Conservation (phyloP, 192 early-diverging fungal genomes). For the Umbelopsis sp. region DNA sequence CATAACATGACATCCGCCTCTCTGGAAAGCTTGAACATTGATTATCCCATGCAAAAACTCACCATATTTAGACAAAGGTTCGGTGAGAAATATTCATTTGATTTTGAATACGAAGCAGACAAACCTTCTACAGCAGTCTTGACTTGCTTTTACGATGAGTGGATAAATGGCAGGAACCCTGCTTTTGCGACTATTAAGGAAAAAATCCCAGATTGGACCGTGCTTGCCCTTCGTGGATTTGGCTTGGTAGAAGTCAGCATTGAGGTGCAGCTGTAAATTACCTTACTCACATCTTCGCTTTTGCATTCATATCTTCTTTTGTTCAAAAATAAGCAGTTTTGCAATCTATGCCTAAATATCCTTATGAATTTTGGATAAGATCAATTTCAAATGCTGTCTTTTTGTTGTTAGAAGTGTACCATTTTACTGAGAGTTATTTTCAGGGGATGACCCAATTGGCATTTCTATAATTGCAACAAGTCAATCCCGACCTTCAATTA, state of each 20-base stretch:
- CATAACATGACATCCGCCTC: background rate
- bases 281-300: background rate
- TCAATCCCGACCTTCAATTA: no score
- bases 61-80: constrained; percentile 13
- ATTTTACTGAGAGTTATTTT: no score
- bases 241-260: constrained; percentile 25
- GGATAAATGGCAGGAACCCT: constrained; percentile 49
- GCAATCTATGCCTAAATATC: no score
- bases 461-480: no score
- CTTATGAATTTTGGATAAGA: no score
- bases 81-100: constrained; percentile 3
- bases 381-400: no score
- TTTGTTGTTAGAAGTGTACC: no score
- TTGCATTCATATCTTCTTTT: no score
- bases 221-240: constrained; percentile 38
- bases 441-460: no score
- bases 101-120: constrained; percentile 26
- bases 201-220: constrained; percentile 35
- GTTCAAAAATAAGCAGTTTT: no score
- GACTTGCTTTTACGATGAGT: constrained; percentile 56
- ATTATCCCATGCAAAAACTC: constrained; percentile 3
- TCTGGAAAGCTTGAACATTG: background rate
- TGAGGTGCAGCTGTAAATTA: background rate
- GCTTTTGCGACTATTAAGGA: constrained; percentile 46
- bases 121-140: constrained; percentile 32